A percentile compares a stretch with the other conserved stretches of the same genome.
Evolutionary conservation across 179 eudicot genomes (phyloP).

Genomic region (Heliamphora pulchella): DNA sequence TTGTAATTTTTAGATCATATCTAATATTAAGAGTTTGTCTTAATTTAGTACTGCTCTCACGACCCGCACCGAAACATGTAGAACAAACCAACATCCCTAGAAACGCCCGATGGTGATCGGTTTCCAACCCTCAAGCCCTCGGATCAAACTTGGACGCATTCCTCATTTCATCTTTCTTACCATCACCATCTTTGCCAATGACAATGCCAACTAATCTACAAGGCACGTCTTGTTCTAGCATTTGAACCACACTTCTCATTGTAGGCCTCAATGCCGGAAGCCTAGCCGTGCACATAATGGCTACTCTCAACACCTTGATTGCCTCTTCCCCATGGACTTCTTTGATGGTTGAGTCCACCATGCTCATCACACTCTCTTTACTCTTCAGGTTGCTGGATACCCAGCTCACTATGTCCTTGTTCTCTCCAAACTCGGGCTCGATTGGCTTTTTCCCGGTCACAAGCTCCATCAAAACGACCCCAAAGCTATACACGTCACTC

Average conservation of each 20-base stretch:
- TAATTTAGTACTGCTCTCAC: too few species aligned
- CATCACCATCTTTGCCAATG: slow-evolving; percentile 37
- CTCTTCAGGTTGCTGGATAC: slow-evolving; percentile 60
- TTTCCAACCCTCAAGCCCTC: neutral
- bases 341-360: slow-evolving; percentile 50
- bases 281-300: slow-evolving; percentile 59
- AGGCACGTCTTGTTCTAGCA: slow-evolving; percentile 86
- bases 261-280: slow-evolving; percentile 67
- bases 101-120: neutral
- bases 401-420: slow-evolving; percentile 74
- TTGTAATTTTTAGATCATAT: too few species aligned
- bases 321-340: slow-evolving; percentile 52
- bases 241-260: slow-evolving; percentile 80
- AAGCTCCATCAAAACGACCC: slow-evolving; percentile 86
- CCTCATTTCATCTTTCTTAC: slow-evolving; percentile 30
- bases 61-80: too few species aligned
- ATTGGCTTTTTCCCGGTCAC: slow-evolving; percentile 87
- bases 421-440: slow-evolving; percentile 72
- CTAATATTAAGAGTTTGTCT: too few species aligned
- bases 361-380: slow-evolving; percentile 50
- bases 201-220: slow-evolving; percentile 30
- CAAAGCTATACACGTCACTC: slow-evolving; percentile 88
- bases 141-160: neutral
- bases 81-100: neutral
- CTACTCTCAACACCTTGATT: slow-evolving; percentile 63